Base-by-base conservation (phyloP, 2,329 filamentous ascomycete genomes). In the Microdochium paspali region DNA sequence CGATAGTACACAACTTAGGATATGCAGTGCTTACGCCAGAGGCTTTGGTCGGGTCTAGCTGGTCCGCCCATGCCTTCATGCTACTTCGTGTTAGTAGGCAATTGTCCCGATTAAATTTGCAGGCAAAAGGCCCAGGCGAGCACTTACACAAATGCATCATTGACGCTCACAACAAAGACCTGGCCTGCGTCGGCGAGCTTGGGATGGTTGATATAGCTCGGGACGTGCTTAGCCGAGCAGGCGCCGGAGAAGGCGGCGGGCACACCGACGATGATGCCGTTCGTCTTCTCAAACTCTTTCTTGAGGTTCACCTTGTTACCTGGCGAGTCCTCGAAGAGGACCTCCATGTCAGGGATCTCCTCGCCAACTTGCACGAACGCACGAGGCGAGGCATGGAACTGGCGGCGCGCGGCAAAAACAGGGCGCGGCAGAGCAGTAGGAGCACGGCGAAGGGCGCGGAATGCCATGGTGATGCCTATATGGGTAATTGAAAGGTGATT, bases 101-200 rank as follows among this genome's bases (percentile, higher is more conserved):
- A n/a, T n/a, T n/a, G n/a, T n/a, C n/a, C n/a, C n/a, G n/a, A n/a
- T n/a, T n/a, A 18, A 30, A 49, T 24, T 23, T 4, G 24, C 32
- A 10, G 3, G 21, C 3, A 10, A 5, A 12, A 13, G 25, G 26
- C 3, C 24, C 12, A 26, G 6, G 26, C 28, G 40, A 44, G 21
- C 23, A 70, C 86, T 68, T 74, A 94, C 87, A 95, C 90, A 64
- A 96, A 96, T 20, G 90, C 80, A 64, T 97, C 91, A 64, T 97
- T 97, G 62, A 96, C 90, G 15, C 87, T 83, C 48, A 97, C 82
- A 35, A 97, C 88, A 60, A 94, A 95, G 43, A 95, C 87, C 59
- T 85, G 76, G 44, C 90, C 90, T 25, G 87, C 88, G 51, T 84
- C 74, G 70, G 87, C 87, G 57, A 94, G 76, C 64, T 84, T 81